Base-by-base conservation (phyloP, 108 stramenopile species). In the Skeletonema costatum region DNA sequence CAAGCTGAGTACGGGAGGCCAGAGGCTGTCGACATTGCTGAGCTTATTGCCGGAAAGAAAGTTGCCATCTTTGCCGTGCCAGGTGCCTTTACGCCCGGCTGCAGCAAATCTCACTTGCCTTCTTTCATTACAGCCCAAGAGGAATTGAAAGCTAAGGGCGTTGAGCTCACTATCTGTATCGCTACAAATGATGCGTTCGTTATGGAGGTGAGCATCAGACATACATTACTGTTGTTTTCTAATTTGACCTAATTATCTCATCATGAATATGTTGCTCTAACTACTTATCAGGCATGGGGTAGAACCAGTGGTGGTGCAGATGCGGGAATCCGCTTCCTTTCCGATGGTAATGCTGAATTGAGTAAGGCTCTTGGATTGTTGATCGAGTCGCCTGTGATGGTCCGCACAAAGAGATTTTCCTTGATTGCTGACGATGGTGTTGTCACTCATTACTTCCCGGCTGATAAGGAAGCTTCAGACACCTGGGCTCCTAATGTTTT, bases 11-110 rank as follows among this genome's bases (percentile, higher is more conserved):
- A 88, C 60, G 89, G 69, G 7, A 86, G 78, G 8, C 84, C 87
- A 4, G 68, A 69, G 32, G 83, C 83, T 29, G 83, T 93, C 4
- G 74, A 89, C 44, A 60, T 93, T 13, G 61, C 82, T 11, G 90
- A 91, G 46, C 77, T 92, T 19, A 86, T 88, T 60, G 81, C 86
- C 1, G 93, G 90, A 36, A 94, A 94, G 80, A 94, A 92, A 64
- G 93, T 92, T 0, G 92, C 90, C 48, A 93, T 97, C 53, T 93
- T 97, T 76, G 93, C 92, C 32, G 92, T 97, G n/a, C 96, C 96
- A 0, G 96, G 96, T 17, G 96, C 96, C 13, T 97, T 97, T 70
- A 97, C 96, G 41, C 93, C 91, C n/a, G 90, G 90, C 9, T 97
- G 93, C 70, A 82, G 79, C 70, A 97, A 97, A 74, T 87, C 87